phyloP scores from a whole-genome alignment of 2,329 filamentous ascomycete species.

The Colletotrichum eremochloae region DNA sequence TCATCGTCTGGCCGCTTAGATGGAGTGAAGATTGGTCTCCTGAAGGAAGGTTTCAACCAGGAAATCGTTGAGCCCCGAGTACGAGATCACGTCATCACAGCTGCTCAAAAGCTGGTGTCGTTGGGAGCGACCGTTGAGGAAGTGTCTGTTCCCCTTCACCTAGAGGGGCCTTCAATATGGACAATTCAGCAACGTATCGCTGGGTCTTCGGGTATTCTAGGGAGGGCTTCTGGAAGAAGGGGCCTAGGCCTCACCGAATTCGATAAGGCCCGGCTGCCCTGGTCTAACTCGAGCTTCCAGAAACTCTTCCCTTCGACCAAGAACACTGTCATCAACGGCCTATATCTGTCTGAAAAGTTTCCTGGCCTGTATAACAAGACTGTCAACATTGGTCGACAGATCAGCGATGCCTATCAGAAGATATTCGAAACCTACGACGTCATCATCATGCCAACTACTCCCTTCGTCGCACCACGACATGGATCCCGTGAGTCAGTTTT shows the following conservation, averaged over 20 bases:
- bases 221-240: constrained; percentile 60
- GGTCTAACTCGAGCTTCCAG: constrained; percentile 62
- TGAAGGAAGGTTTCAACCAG: constrained; percentile 60
- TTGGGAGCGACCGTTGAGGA: constrained; percentile 65
- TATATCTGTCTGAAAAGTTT: constrained; percentile 60
- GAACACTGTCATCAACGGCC: constrained; percentile 66
- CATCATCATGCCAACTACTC: constrained; percentile 63
- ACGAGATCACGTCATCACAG: constrained; percentile 55
- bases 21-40: constrained; percentile 57
- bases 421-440: constrained; percentile 58
- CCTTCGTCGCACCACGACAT: constrained; percentile 61
- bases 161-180: constrained; percentile 64
- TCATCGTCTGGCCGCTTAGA: constrained; percentile 44
- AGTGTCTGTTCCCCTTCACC: constrained; percentile 63
- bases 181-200: constrained; percentile 62
- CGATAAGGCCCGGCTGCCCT: constrained; percentile 61
- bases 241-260: constrained; percentile 65
- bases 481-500: constrained; percentile 54
- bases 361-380: constrained; percentile 63
- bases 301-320: constrained; percentile 66
- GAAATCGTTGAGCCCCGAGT: constrained; percentile 56
- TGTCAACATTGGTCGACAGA: constrained; percentile 60
- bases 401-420: constrained; percentile 61
- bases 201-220: constrained; percentile 57
- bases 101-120: constrained; percentile 55